Base-by-base conservation (phyloP, 352 stramenopile genomes). In the Aphanomyces invadans region DNA sequence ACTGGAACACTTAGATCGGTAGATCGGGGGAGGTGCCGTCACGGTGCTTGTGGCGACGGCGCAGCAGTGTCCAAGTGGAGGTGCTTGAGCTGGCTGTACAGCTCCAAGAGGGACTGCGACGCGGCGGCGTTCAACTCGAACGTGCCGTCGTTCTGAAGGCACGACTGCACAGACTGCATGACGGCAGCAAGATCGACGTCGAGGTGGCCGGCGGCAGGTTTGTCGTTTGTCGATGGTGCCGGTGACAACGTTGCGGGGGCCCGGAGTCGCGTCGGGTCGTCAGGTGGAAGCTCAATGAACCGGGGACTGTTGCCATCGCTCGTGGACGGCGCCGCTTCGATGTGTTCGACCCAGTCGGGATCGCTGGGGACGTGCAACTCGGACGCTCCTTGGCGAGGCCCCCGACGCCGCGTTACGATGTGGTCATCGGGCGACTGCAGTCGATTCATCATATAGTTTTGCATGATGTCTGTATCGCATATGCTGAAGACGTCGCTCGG, bases 391-490 rank as follows among this genome's bases (percentile, higher is more conserved):
- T n/a, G 39, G 21, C 39, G 17, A n/a, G 39, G 39, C n/a, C n/a
- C n/a, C 39, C 39, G 21, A n/a, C n/a, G 39, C 15, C 39, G 39
- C 15, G 39, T 15, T 15, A 48, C 0, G 39, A 48, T 48, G 39
- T n/a, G 39, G 15, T 15, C 39, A n/a, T n/a, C 15, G 39, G 21
- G 1, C 39, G 39, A 48, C n/a, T 15, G 17, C 39, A n/a, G 1
- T 48, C 39, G 39, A n/a, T 48, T 48, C 39, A 48, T 48, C 39
- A n/a, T 48, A n/a, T 15, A 48, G 17, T 48, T n/a, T 48, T 48
- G 39, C 17, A 48, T 48, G 39, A 48, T 1, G 39, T 48, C 39
- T n/a, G 39, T 48, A n/a, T 48, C 39, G 21, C 39, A 48, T n/a
- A 48, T 48, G 1, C 39, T 48, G 21, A 48, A 48, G 17, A n/a